A percentile compares a stretch with the other conserved stretches of the same genome.
Conservation (phyloP, 83 land plant genomes). For the Thuja plicata region DNA sequence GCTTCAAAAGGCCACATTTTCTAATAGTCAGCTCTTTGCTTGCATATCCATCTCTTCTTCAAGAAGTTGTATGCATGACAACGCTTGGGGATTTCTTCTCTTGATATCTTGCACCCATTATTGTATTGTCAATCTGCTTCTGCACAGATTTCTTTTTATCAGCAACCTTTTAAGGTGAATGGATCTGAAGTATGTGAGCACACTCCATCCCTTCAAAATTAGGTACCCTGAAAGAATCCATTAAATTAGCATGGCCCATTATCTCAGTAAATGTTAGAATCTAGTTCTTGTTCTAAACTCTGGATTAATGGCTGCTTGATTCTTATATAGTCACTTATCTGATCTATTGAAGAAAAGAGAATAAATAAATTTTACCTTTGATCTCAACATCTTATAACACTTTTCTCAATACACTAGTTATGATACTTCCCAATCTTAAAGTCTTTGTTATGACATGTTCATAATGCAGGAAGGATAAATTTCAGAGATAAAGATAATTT, state of each 20-base stretch:
- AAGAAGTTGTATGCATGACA: no score
- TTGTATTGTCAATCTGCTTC: no score
- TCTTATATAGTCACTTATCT: neutral
- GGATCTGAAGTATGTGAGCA: constrained; percentile 53
- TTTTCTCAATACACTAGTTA: constrained; percentile 56
- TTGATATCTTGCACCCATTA: no score
- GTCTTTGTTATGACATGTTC: constrained; percentile 59
- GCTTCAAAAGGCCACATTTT: no score
- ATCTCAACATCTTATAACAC: constrained; percentile 52
- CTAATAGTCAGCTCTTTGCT: no score
- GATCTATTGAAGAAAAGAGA: neutral
- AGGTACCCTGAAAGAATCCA: constrained; percentile 20
- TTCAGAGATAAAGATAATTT: neutral
- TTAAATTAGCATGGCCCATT: neutral
- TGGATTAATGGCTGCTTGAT: neutral
- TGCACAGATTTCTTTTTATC: no score
- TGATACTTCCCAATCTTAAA: constrained; percentile 57
- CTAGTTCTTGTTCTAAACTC: neutral
- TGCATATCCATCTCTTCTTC: no score
- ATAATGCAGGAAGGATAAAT: neutral
- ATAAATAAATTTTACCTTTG: constrained; percentile 17
- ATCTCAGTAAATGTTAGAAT: neutral
- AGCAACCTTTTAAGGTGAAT: no score
- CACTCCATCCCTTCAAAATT: constrained; percentile 67
- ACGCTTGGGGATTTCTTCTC: no score